Conservation (phyloP, 306 rosid genomes). For the Parietaria judaica region DNA sequence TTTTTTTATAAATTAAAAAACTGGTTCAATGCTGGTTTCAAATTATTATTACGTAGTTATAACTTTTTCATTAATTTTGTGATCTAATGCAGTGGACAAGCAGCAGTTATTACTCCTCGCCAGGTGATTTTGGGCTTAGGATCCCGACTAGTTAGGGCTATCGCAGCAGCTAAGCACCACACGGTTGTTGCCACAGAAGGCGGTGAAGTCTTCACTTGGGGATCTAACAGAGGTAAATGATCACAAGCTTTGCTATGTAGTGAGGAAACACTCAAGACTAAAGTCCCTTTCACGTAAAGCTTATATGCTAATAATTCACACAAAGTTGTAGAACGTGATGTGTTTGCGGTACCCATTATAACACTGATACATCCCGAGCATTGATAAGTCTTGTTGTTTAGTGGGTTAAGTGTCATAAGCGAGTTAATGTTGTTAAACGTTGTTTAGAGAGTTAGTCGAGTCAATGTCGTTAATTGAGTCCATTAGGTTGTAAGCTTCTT, state of each 20-base stretch:
- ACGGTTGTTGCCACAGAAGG: constrained; percentile 81
- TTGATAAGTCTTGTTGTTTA: no score
- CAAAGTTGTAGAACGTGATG: no score
- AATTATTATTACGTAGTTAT: no score
- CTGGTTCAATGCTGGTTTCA: no score
- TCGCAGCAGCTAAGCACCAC: constrained; percentile 99
- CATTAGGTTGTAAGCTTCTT: no score
- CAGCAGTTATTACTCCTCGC: constrained; percentile 98
- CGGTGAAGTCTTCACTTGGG: constrained; percentile 98
- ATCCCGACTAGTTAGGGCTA: constrained; percentile 65
- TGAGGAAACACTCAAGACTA: background rate
- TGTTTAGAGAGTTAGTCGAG: no score
- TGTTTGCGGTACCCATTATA: no score
- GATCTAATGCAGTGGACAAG: constrained; percentile 79
- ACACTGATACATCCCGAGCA: no score
- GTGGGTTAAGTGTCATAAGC: no score
- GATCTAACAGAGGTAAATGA: constrained; percentile 93
- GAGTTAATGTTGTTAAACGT: no score
- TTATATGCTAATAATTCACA: background rate
- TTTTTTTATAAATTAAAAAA: no score
- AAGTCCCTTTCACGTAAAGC: background rate
- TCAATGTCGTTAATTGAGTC: no score
- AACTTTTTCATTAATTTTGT: constrained; percentile 9
- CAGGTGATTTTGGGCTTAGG: constrained; percentile 87
- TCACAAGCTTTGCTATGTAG: background rate